These are phyloP conservation scores for Crithidia thermophila DNA, from an alignment of 208 protist genomes.

Conservation along the genomic window DNA sequence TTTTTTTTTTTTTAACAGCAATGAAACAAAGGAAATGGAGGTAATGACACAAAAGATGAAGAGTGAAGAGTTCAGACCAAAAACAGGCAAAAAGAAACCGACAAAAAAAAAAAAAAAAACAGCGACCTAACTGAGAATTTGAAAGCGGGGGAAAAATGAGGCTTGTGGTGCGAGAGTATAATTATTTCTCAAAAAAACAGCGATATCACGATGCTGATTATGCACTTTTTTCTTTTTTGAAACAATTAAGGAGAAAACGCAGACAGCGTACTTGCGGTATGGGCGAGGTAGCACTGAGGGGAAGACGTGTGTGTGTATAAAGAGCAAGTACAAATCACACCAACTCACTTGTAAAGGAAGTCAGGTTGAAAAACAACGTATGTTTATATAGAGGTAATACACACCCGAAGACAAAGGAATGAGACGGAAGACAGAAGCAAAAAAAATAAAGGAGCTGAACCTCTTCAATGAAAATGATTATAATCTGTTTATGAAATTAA, in stretches of 20 bases:
- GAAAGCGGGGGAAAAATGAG: not conserved
- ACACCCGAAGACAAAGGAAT: not conserved
- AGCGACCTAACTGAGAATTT: not conserved
- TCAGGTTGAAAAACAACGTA: too few species aligned
- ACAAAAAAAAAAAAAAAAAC: not conserved
- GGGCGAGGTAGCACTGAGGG: not conserved
- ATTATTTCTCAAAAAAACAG: not conserved
- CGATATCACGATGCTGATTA: too few species aligned
- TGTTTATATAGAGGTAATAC: too few species aligned
- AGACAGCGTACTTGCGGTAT: not conserved
- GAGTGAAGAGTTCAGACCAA: not conserved
- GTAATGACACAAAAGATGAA: slow-evolving; percentile 14
- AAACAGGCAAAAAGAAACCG: slow-evolving; percentile 4
- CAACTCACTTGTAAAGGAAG: too few species aligned
- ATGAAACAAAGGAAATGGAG: not conserved
- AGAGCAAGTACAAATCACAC: too few species aligned
- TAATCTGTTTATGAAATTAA: too few species aligned
- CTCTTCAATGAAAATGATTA: too few species aligned
- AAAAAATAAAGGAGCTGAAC: not conserved
- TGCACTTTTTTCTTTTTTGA: not conserved
- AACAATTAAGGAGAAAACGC: not conserved
- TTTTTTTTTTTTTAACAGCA: too few species aligned
- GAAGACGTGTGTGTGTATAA: too few species aligned
- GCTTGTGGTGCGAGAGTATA: too few species aligned
- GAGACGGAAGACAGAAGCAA: slow-evolving; percentile 10